These are phyloP conservation scores for Ogataea chonburiensis DNA, from an alignment of 805 yeast species.

Conservation along the genomic window DNA sequence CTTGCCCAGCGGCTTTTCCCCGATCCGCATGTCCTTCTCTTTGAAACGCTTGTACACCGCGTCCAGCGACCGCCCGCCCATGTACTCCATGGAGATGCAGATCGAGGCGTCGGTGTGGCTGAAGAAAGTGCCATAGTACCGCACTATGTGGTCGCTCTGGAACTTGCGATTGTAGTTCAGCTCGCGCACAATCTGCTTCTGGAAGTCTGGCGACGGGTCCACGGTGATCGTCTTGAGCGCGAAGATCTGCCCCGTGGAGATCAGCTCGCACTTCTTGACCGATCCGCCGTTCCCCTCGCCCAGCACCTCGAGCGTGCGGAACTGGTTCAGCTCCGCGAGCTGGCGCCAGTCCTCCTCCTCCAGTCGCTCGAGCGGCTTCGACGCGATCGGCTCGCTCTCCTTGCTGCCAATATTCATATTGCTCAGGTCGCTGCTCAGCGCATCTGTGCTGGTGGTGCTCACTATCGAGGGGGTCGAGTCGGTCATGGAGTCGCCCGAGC, in stretches of 20 bases:
- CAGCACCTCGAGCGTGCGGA: conserved; percentile 64
- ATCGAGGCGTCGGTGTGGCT: conserved; percentile 76
- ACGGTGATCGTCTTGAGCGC: conserved; percentile 77
- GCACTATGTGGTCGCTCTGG: conserved; percentile 79
- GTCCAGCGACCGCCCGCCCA: conserved; percentile 91
- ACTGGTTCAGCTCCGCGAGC: conserved; percentile 55
- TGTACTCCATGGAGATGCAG: conserved; percentile 94
- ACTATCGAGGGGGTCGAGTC: conserved; percentile 9
- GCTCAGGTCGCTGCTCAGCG: conserved; percentile 12
- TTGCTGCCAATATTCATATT: conserved; percentile 7
- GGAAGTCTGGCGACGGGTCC: conserved; percentile 81
- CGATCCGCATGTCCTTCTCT: conserved; percentile 76
- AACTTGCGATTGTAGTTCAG: conserved; percentile 84
- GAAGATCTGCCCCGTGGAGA: conserved; percentile 58
- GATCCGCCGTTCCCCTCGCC: conserved; percentile 97
- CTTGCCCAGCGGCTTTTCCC: conserved; percentile 90
- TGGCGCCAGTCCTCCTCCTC: conserved; percentile 76
- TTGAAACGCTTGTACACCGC: conserved; percentile 82
- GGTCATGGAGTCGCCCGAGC: conserved; percentile 11
- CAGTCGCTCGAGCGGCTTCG: conserved; percentile 37
- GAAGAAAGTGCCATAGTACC: conserved; percentile 89
- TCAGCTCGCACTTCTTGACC: conserved; percentile 74
- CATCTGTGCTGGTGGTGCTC: conserved; percentile 10
- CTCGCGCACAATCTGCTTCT: conserved; percentile 88
- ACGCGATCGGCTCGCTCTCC: conserved; percentile 2